These are phyloP conservation scores for Oxytropis ochrocephala DNA, from an alignment of 306 rosid genomes.

Conservation along the genomic window DNA sequence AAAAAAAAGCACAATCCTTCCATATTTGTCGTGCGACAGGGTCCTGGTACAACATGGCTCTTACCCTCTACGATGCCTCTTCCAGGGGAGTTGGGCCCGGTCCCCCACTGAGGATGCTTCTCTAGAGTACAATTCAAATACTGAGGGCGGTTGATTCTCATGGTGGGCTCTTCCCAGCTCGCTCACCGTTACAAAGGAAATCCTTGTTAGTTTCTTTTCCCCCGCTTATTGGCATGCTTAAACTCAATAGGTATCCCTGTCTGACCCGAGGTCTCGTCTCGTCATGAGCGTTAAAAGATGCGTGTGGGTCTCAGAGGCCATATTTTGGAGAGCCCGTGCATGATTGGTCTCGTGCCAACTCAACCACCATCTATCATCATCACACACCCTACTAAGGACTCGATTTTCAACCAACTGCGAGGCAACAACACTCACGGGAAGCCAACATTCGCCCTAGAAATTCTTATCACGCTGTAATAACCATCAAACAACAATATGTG, in stretches of 20 bases:
- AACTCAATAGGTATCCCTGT: neutral
- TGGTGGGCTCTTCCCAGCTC: neutral
- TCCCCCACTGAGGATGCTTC: neutral
- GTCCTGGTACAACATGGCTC: neutral
- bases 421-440: neutral
- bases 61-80: neutral
- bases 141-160: neutral
- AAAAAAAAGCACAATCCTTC: no score
- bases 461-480: no score
- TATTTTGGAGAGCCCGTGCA: no score
- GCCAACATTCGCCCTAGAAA: neutral
- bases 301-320: neutral
- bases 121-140: neutral
- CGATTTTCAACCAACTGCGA: no score
- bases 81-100: neutral
- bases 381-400: neutral
- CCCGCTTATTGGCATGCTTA: neutral
- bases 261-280: neutral
- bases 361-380: neutral
- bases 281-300: neutral
- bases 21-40: neutral
- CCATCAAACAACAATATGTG: no score
- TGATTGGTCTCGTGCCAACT: no score
- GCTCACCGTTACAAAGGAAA: neutral
- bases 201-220: neutral